These are phyloP conservation scores for Podila epicladia DNA, from an alignment of 192 early-diverging fungal species.

Conservation along the genomic window DNA sequence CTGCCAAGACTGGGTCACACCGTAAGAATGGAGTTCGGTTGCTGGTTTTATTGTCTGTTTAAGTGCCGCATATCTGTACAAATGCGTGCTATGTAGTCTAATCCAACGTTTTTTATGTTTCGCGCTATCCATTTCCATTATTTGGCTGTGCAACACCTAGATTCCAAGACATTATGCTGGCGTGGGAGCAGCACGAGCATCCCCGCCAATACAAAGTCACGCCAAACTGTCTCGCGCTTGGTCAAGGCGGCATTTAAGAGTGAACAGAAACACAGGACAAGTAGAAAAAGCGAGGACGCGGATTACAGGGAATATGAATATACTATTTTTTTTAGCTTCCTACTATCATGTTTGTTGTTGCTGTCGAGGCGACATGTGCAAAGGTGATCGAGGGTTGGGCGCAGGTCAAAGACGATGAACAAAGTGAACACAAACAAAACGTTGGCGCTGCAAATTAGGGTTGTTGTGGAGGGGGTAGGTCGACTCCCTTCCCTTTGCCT, in stretches of 20 bases:
- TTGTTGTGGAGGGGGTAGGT: too few relatives aligned
- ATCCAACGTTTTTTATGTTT: background rate
- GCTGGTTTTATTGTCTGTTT: background rate
- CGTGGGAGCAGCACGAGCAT: constrained; percentile 40
- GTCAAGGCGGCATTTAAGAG: constrained; percentile 31
- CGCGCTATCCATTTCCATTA: background rate
- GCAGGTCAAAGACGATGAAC: too few relatives aligned
- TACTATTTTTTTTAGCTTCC: too few relatives aligned
- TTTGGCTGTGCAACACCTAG: background rate
- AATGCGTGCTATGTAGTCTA: background rate
- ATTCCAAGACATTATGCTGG: constrained; percentile 42
- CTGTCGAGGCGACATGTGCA: too few relatives aligned
- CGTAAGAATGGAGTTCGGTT: constrained; percentile 11
- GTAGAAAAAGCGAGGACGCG: background rate
- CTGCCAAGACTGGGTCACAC: constrained; percentile 34
- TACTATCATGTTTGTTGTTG: too few relatives aligned
- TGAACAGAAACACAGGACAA: background rate
- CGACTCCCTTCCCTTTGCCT: background rate
- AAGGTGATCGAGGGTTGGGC: too few relatives aligned
- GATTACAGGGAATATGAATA: too few relatives aligned
- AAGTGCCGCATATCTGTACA: too few relatives aligned
- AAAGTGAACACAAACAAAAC: too few relatives aligned
- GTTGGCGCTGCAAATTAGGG: too few relatives aligned
- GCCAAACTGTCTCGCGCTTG: constrained; percentile 36
- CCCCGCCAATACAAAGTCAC: constrained; percentile 22